A percentile compares a stretch with the other conserved stretches of the same genome.
These are phyloP conservation scores for Talaromyces liani DNA, from an alignment of 495 filamentous ascomycete species.

Conservation along the genomic window DNA sequence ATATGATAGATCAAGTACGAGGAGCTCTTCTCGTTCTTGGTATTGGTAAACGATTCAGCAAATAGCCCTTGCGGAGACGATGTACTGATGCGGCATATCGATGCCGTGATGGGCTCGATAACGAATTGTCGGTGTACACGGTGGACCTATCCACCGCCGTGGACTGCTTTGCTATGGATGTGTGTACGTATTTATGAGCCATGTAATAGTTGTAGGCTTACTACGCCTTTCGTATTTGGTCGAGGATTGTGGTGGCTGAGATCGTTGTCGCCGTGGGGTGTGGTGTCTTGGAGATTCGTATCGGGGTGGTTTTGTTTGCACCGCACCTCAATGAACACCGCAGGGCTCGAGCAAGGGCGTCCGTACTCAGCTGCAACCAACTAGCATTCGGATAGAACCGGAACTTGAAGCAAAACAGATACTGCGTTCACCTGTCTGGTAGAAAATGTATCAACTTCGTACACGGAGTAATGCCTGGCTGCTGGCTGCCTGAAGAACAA, in stretches of 20 bases:
- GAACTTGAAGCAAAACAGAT: neutral
- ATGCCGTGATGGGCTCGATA: neutral
- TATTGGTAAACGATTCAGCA: neutral
- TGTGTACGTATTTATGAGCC: too few species aligned
- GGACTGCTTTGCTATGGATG: too few species aligned
- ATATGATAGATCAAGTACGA: neutral
- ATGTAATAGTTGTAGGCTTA: neutral
- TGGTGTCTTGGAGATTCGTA: neutral
- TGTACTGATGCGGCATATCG: neutral
- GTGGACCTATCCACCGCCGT: neutral
- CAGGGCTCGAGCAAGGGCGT: too few species aligned
- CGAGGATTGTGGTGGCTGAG: neutral
- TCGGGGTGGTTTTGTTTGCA: too few species aligned
- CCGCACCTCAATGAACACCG: neutral
- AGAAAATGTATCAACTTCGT: neutral
- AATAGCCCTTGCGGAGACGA: neutral
- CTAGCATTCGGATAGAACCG: too few species aligned
- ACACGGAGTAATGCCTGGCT: neutral
- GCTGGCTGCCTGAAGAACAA: too few species aligned
- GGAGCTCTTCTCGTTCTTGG: neutral
- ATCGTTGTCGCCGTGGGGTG: neutral
- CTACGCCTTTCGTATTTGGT: neutral
- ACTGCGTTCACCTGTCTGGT: neutral
- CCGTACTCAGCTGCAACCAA: neutral
- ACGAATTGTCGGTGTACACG: neutral